Conservation (phyloP, 2,329 filamentous ascomycete genomes). For the Botrytis elliptica region DNA sequence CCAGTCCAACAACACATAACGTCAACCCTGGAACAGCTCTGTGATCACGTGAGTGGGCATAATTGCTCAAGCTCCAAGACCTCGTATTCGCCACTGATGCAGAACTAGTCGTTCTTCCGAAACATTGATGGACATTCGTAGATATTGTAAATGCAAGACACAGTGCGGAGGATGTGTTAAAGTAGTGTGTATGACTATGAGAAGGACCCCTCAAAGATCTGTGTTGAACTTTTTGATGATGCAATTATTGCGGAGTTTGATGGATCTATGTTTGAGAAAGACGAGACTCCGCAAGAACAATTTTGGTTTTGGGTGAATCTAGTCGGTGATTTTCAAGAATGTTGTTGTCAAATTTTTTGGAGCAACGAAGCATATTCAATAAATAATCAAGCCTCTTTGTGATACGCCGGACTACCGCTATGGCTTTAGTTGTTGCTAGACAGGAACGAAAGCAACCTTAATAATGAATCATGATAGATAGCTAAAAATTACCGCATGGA, state of each 20-base stretch:
- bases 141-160: not conserved
- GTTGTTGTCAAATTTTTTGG: no score
- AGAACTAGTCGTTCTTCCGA: not conserved
- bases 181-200: not conserved
- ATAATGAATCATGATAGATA: not conserved
- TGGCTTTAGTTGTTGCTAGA: not conserved
- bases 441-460: not conserved
- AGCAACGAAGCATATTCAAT: not conserved
- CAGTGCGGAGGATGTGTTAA: conserved; percentile 8
- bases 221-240: not conserved
- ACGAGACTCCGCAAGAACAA: not conserved
- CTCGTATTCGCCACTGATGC: conserved; percentile 9
- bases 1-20: not conserved
- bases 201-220: conserved; percentile 3
- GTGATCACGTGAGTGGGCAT: not conserved
- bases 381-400: not conserved
- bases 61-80: not conserved
- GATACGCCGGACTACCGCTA: not conserved
- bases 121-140: conserved; percentile 10
- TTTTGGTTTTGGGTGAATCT: not conserved
- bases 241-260: conserved; percentile 9
- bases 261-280: not conserved
- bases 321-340: not conserved
- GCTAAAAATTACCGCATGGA: not conserved
- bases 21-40: not conserved